Evolutionary conservation across 2,329 filamentous ascomycete genomes (phyloP).

Genomic region (Aspergillus quadricinctus): DNA sequence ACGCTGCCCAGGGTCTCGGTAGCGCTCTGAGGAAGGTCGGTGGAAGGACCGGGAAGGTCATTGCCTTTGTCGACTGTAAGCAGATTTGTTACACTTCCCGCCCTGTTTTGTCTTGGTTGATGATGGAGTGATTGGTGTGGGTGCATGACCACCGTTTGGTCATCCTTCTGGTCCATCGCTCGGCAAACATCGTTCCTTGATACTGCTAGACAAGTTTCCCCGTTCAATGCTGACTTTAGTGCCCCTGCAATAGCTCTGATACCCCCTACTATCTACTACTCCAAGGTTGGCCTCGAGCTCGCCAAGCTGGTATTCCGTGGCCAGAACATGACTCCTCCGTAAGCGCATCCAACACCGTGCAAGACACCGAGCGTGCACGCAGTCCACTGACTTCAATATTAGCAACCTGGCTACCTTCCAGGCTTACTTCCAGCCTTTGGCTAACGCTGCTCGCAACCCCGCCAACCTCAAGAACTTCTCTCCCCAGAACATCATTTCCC

Average conservation of each 20-base stretch:
- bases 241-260: slow-evolving; percentile 62
- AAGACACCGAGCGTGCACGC: slow-evolving; percentile 2
- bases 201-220: neutral
- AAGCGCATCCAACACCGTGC: slow-evolving; percentile 45
- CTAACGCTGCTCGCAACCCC: slow-evolving; percentile 69
- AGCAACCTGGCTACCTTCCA: slow-evolving; percentile 81
- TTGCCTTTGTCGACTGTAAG: slow-evolving; percentile 84
- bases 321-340: slow-evolving; percentile 94
- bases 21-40: slow-evolving; percentile 71
- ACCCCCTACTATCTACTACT: slow-evolving; percentile 87
- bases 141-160: neutral
- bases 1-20: slow-evolving; percentile 64
- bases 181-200: neutral
- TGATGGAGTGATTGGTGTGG: neutral
- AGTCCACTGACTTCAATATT: slow-evolving; percentile 15
- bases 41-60: slow-evolving; percentile 73
- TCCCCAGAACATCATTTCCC: slow-evolving; percentile 51
- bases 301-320: slow-evolving; percentile 79
- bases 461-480: slow-evolving; percentile 54
- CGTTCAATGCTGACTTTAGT: slow-evolving; percentile 19
- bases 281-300: slow-evolving; percentile 81
- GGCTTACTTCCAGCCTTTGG: slow-evolving; percentile 72
- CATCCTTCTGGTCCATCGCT: neutral
- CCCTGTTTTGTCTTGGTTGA: neutral
- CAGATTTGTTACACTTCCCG: slow-evolving; percentile 8